phyloP scores from a whole-genome alignment of 2,329 filamentous ascomycete species.

The Lasiodiplodia hormozganensis region DNA sequence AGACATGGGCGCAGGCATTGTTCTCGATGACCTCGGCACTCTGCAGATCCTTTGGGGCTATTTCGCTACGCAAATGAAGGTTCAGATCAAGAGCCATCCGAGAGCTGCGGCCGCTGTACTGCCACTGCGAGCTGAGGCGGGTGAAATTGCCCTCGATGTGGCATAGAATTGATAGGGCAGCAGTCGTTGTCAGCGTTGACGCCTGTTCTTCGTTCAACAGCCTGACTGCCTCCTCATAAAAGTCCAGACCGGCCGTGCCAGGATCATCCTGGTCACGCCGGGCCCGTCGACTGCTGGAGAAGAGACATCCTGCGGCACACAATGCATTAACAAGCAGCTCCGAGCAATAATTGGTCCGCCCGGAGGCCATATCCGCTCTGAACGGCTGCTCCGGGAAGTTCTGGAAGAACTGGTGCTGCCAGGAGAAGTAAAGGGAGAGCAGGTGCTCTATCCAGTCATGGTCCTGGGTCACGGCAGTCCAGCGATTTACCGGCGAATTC shows the following conservation, averaged over 20 bases:
- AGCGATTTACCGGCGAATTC: conserved; percentile 25
- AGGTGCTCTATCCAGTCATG: conserved; percentile 32
- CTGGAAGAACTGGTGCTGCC: conserved; percentile 35
- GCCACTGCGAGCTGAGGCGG: conserved; percentile 31
- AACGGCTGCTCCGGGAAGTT: conserved; percentile 34
- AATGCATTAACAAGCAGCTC: conserved; percentile 34
- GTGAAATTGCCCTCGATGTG: conserved; percentile 32
- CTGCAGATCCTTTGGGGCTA: neutral
- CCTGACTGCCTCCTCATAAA: conserved; percentile 32
- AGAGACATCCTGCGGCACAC: conserved; percentile 32
- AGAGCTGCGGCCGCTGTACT: conserved; percentile 31
- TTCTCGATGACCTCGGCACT: conserved; percentile 16
- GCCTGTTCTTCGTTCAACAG: conserved; percentile 27
- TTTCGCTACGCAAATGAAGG: conserved; percentile 30
- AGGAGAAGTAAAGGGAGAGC: conserved; percentile 33
- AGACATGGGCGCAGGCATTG: conserved; percentile 30
- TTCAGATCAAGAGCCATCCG: conserved; percentile 33
- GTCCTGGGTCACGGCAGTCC: conserved; percentile 33
- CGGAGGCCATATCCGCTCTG: conserved; percentile 31
- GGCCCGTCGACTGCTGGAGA: conserved; percentile 29
- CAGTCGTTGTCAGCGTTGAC: conserved; percentile 31
- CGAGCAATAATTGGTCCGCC: conserved; percentile 32
- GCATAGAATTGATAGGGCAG: conserved; percentile 33
- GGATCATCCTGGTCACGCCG: conserved; percentile 28
- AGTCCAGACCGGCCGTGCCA: conserved; percentile 30